Evolutionary conservation across 805 yeast species (phyloP), one percentile per base, ranked within the genome.

Genomic region (Hagleromyces aurorensis): DNA sequence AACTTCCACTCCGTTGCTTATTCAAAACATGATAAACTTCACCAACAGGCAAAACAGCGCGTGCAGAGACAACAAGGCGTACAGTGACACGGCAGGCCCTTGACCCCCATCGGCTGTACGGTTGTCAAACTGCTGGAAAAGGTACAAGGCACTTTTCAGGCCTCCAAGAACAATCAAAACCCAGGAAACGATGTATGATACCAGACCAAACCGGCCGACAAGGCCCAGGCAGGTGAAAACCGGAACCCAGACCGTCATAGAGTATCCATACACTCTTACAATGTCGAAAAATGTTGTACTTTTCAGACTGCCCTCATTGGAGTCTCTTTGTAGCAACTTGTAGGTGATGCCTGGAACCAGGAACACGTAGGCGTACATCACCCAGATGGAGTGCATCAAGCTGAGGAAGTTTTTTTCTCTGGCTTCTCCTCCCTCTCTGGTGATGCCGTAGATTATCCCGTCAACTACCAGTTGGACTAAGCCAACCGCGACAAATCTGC

Each of bases 201-300:
- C n/a, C n/a, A n/a, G n/a, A n/a, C n/a, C n/a, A n/a, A n/a, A n/a
- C n/a, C n/a, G n/a, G n/a, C n/a, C n/a, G n/a, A n/a, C n/a, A n/a
- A n/a, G n/a, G n/a, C n/a, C n/a, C n/a, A n/a, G n/a, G n/a, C n/a
- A n/a, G n/a, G n/a, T n/a, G n/a, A 87, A 78, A 13, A 84, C 77
- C 1, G 94, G 93, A n/a, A 81, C 61, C 96, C 96, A 87, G 34
- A 76, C 69, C 4, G 79, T 59, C 46, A 80, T 81, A 12, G 94
- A 70, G 58, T 89, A 87, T 2, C 96, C 94, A 57, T 81, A 87
- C 19, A 85, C 67, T 4, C 89, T 74, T 2, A 87, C 59, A 28
- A 82, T 48, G 43, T 72, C 77, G 4, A 76, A 65, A n/a, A n/a
- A n/a, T 38, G 79, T 59, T 6, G 76, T 66, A 9, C 61, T 48